Base-by-base conservation (phyloP, 1,284 basidiomycete species). In the Tylopilus sp. region DNA sequence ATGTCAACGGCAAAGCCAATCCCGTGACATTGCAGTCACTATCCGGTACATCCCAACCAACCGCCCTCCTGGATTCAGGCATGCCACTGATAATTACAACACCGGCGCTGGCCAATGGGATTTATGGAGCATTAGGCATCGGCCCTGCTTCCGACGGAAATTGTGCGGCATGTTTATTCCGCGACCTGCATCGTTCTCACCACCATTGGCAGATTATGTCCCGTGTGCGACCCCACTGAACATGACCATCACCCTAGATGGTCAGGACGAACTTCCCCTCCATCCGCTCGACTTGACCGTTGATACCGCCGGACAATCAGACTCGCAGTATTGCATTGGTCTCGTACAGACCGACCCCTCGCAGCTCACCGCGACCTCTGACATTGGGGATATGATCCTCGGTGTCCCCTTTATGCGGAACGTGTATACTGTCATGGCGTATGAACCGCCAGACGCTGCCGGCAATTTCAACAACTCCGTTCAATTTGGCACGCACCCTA, bases 391-490 rank as follows among this genome's bases (percentile, higher is more conserved):
- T 65, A 82, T 89, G 71, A 76, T 87, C 50, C 81, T 89, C 40
- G 88, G 88, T 26, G 84, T 88, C 0, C 84, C 88, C 0, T 90
- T 90, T 65, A 72, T 90, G 60, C 78, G 87, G 11, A 89, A 83
- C 61, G 78, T 81, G 5, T 90, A 90, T 65, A 83, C 80, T 20
- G 86, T 89, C 56, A 79, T 89, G 78, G 83, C 83, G 0, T 88
- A 84, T 65, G 74, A 79, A 45, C 56, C 64, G 0, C 83, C 84
- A 3, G 61, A 73, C 43, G 25, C 68, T 0, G 60, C 75, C 24
- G 84, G 84, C 7, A 61, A 61, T 4, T 83, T 85, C 61, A 68
- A 75, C 13, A 56, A 44, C 25, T 45, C 59, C 13, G 57, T 67
- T 4, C 48, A 59, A 35, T 29, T 55, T 28, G 57, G 61, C 14